Evolutionary conservation across 2,329 filamentous ascomycete species (phyloP).

Genomic region (Exophiala phaeomuriformis): DNA sequence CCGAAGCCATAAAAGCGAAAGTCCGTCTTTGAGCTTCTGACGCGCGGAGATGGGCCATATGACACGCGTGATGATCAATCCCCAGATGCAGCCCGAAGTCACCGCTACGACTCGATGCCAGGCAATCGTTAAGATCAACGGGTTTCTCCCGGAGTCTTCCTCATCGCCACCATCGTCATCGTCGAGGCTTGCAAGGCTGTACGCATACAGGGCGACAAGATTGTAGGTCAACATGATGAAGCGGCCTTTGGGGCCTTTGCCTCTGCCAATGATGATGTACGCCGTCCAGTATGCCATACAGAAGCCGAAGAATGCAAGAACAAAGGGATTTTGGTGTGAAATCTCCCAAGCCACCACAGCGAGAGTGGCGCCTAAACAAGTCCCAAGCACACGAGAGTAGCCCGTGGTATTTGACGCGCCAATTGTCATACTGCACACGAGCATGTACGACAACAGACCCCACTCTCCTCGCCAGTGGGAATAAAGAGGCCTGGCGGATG

Average conservation of each 20-base stretch:
- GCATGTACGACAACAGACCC: conserved; percentile 94
- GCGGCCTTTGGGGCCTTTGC: conserved; percentile 81
- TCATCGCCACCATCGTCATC: conserved; percentile 66
- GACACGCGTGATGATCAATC: conserved; percentile 76
- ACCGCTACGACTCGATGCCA: conserved; percentile 83
- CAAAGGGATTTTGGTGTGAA: conserved; percentile 63
- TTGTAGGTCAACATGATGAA: conserved; percentile 97
- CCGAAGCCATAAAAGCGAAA: conserved; percentile 85
- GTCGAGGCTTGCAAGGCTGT: conserved; percentile 74
- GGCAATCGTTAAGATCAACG: conserved; percentile 80
- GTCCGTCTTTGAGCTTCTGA: conserved; percentile 77
- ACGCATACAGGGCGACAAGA: conserved; percentile 86
- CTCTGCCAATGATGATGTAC: conserved; percentile 76
- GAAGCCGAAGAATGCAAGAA: conserved; percentile 75
- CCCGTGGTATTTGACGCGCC: conserved; percentile 93
- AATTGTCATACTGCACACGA: conserved; percentile 96
- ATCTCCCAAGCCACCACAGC: conserved; percentile 73
- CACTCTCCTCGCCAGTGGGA: conserved; percentile 89
- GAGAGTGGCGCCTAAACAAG: conserved; percentile 67
- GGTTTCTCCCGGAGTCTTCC: conserved; percentile 76
- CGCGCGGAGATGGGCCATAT: conserved; percentile 93
- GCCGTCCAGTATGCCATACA: conserved; percentile 75
- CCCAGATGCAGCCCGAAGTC: conserved; percentile 81
- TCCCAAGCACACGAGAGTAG: conserved; percentile 77
- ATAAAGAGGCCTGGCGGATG: conserved; percentile 69